Conservation (phyloP, 1,284 basidiomycete genomes). For the Lentinula novae-zelandiae region DNA sequence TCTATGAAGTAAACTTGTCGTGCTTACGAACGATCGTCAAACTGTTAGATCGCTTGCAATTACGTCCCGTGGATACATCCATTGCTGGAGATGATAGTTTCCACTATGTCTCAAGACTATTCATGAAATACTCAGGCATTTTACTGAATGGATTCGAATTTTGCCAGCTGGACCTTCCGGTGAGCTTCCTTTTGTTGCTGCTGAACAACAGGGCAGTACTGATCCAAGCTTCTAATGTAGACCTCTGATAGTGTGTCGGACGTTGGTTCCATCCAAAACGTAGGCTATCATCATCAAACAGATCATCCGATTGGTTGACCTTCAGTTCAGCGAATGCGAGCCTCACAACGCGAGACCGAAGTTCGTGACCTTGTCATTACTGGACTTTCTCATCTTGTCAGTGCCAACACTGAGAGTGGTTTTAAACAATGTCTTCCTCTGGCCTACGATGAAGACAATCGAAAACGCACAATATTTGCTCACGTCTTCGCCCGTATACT, state of each 20-base stretch:
- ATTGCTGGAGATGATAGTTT: constrained; percentile 61
- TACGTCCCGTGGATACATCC: constrained; percentile 55
- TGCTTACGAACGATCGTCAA: constrained; percentile 71
- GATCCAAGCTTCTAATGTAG: constrained; percentile 25
- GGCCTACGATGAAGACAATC: constrained; percentile 74
- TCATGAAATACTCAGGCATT: constrained; percentile 71
- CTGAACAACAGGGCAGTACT: not conserved
- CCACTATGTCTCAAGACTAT: constrained; percentile 72
- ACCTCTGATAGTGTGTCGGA: constrained; percentile 51
- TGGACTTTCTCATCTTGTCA: constrained; percentile 79
- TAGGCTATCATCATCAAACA: constrained; percentile 21
- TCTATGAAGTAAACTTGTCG: constrained; percentile 68
- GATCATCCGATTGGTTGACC: not conserved
- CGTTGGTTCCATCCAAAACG: constrained; percentile 46
- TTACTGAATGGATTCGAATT: constrained; percentile 61
- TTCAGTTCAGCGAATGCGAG: constrained; percentile 38
- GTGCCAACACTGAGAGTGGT: constrained; percentile 84
- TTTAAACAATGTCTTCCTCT: constrained; percentile 84
- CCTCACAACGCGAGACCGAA: constrained; percentile 53
- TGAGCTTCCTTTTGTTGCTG: constrained; percentile 23
- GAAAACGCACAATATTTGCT: constrained; percentile 80
- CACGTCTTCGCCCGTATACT: constrained; percentile 87
- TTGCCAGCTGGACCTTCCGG: constrained; percentile 41
- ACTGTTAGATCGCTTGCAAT: constrained; percentile 71
- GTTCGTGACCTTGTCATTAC: constrained; percentile 71